These are phyloP conservation scores for Sisymbrium irio DNA, from an alignment of 345 rosid species.

Conservation along the genomic window DNA sequence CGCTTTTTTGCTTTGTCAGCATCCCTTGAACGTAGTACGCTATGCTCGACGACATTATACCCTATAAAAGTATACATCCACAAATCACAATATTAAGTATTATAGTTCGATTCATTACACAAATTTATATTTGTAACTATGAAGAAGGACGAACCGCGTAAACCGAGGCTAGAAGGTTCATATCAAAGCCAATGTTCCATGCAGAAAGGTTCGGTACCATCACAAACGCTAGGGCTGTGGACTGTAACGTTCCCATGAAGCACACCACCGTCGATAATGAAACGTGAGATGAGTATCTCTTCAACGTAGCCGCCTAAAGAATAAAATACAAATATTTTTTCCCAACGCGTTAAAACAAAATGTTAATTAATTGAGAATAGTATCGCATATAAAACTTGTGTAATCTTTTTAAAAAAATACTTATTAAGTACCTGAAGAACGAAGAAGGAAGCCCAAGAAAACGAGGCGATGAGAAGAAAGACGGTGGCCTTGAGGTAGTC, in stretches of 20 bases:
- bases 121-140: not conserved
- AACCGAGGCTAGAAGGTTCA: constrained; percentile 90
- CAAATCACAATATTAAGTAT: not conserved
- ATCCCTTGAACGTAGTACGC: constrained; percentile 94
- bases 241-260: constrained; percentile 81
- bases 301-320: constrained; percentile 78
- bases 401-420: too few relatives aligned
- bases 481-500: constrained; percentile 71
- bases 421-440: constrained; percentile 78
- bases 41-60: constrained; percentile 86
- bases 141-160: constrained; percentile 58
- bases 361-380: too few relatives aligned
- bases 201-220: constrained; percentile 68
- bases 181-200: constrained; percentile 86
- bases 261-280: constrained; percentile 80
- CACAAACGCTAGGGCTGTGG: constrained; percentile 74
- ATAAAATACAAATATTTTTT: not conserved
- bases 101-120: not conserved
- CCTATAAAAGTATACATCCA: constrained; percentile 39
- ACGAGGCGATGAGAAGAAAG: constrained; percentile 75
- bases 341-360: too few relatives aligned
- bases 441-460: constrained; percentile 88
- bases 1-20: constrained; percentile 71
- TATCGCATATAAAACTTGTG: too few relatives aligned
- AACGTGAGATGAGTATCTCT: constrained; percentile 81